phyloP scores from a whole-genome alignment of 2,329 filamentous ascomycete genomes.

The Lasiodiplodia theobromae region DNA sequence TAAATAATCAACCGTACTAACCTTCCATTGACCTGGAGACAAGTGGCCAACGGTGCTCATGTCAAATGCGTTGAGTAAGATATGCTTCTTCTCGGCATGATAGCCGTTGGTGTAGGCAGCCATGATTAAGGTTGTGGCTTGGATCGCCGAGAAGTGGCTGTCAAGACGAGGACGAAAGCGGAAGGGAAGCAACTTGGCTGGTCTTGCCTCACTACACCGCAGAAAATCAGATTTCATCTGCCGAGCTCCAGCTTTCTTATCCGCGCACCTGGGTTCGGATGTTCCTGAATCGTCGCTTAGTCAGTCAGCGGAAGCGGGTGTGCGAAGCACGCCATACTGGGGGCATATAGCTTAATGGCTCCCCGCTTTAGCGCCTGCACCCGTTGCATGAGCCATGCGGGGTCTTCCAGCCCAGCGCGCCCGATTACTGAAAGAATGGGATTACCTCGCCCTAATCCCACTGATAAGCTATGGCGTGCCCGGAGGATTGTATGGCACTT shows the following conservation, averaged over 20 bases:
- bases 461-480: constrained; percentile 25
- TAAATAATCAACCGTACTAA: constrained; percentile 34
- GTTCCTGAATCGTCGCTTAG: constrained; percentile 24
- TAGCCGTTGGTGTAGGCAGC: constrained; percentile 1
- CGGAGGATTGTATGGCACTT: constrained; percentile 5
- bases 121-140: constrained; percentile 14
- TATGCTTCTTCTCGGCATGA: constrained; percentile 55
- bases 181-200: not conserved
- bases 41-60: constrained; percentile 71
- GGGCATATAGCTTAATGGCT: constrained; percentile 24
- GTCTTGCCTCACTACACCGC: not conserved
- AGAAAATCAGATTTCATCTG: not conserved
- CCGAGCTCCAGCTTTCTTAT: not conserved
- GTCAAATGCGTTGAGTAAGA: constrained; percentile 70
- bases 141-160: constrained; percentile 5
- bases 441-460: not conserved
- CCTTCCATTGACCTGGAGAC: constrained; percentile 72
- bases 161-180: constrained; percentile 2
- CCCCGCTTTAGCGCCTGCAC: constrained; percentile 19
- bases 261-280: not conserved
- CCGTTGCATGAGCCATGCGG: constrained; percentile 12
- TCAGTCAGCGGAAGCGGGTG: constrained; percentile 17
- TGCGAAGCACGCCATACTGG: constrained; percentile 20
- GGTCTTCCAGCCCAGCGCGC: not conserved
- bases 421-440: not conserved